Base-by-base conservation (phyloP, 257 asterid species). In the Eustoma russellianum region DNA sequence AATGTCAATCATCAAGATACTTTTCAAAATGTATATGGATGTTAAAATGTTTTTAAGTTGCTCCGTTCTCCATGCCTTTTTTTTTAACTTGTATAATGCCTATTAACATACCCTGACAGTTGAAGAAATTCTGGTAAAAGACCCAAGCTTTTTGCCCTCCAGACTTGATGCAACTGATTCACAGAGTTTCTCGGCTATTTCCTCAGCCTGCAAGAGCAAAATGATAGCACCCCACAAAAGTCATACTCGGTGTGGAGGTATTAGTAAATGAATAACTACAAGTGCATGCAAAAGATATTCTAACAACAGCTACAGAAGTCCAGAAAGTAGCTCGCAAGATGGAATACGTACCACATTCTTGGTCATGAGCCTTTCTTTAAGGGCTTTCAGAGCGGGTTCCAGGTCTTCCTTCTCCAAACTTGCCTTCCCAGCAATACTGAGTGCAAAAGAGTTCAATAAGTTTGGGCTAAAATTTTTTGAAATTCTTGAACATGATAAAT, bases 141-240 rank as follows among this genome's bases (percentile, higher is more conserved):
- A 88, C 52, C 82, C 98, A 30, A 75, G 83, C 57, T 70, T 85
- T 76, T 87, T 92, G 16, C 98, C 98, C 83, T 82, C 97, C 16
- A 88, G 86, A 65, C 98, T 88, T 72, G 88, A 94, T 15, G 97
- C 94, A 33, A 92, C 98, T 8, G 98, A 88, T 65, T 88, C 95
- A 74, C 97, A 92, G 41, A 92, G 93, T 69, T 92, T 88, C 73
- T 85, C 97, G 56, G 98, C 95, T 68, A 92, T 92, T 78, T 92
- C 98, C 66, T 92, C 97, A 7, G 98, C 98, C 98, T 92, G 82
- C 56, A 67, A 13, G 41, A 13, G 60, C 43, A 50, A 63, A 45
- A 63, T 45, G 57, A 57, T 63, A 48, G 54, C 44, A 12, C 57
- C 30, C 52, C 46, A 48, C 50, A 30, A 38, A 13, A 28, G 13